Conservation (phyloP, 2,329 filamentous ascomycete genomes). For the Colletotrichum sp. region DNA sequence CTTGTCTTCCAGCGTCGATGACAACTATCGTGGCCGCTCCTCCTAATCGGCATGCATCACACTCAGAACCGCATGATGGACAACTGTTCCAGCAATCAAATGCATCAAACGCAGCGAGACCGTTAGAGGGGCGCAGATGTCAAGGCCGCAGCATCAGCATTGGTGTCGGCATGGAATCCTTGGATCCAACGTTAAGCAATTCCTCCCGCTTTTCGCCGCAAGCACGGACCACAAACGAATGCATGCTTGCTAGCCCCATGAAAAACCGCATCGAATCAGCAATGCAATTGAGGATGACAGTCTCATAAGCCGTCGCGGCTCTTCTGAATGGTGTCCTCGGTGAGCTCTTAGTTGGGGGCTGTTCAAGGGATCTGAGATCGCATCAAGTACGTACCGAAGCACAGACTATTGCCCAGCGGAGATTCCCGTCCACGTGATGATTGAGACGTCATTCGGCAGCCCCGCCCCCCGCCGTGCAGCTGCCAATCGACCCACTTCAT, state of each 20-base stretch:
- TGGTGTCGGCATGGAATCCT: not conserved
- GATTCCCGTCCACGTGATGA: not conserved
- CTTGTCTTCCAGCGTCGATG: not conserved
- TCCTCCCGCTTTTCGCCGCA: not conserved
- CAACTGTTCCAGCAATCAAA: not conserved
- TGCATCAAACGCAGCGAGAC: not conserved
- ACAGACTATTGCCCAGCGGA: not conserved
- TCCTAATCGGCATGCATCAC: not conserved
- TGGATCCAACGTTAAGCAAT: not conserved
- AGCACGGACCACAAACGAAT: not conserved
- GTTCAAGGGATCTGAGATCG: not conserved
- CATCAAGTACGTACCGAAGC: not conserved
- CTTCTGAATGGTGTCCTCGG: not conserved
- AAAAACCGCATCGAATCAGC: not conserved
- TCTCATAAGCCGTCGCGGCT: not conserved
- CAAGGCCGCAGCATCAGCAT: not conserved
- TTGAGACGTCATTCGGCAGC: not conserved
- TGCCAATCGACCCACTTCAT: not conserved
- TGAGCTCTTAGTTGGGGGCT: not conserved
- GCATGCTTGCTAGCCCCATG: not conserved
- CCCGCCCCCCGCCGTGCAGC: not conserved
- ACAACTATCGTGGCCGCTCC: not conserved
- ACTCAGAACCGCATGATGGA: not conserved
- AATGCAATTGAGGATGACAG: not conserved
- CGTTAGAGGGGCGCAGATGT: not conserved